A percentile compares a stretch with the other conserved stretches of the same genome.
phyloP scores from a whole-genome alignment of 768 basidiomycete species.

The Pholiota microspora region DNA sequence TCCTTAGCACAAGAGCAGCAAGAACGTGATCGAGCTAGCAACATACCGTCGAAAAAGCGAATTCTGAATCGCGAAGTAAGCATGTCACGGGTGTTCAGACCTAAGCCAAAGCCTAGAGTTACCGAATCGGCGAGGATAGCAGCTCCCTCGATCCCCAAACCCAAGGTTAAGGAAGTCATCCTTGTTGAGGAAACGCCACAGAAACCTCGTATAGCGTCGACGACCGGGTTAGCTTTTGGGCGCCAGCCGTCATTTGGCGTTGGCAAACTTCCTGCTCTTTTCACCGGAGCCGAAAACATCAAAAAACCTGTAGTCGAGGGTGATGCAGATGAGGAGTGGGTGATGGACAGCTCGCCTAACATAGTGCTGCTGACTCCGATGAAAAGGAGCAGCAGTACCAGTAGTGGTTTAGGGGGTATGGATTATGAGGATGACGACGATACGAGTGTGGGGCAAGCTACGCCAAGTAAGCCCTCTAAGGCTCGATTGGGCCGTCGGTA shows the following conservation, averaged over 20 bases:
- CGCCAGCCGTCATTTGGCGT: conserved; percentile 3
- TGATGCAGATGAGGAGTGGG: conserved; percentile 34
- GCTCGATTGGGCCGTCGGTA: not conserved
- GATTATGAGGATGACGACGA: conserved; percentile 12
- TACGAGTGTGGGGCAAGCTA: conserved; percentile 4
- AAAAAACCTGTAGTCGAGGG: not conserved
- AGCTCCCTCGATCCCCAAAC: not conserved
- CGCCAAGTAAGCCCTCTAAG: conserved; percentile 21
- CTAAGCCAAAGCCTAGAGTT: conserved; percentile 21
- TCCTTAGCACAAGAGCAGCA: conserved; percentile 64
- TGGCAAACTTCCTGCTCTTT: not conserved
- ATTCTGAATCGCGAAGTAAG: conserved; percentile 70
- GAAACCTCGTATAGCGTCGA: conserved; percentile 19
- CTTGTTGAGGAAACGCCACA: conserved; percentile 9
- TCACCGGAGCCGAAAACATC: not conserved
- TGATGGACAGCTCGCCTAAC: conserved; percentile 43
- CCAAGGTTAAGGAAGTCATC: conserved; percentile 11
- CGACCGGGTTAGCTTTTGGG: conserved; percentile 3
- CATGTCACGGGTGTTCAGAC: conserved; percentile 72
- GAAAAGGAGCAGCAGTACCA: conserved; percentile 7
- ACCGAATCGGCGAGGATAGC: conserved; percentile 14
- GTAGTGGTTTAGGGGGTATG: conserved; percentile 2
- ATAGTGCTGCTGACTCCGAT: conserved; percentile 30
- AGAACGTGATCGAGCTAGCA: conserved; percentile 36
- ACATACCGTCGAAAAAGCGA: conserved; percentile 43